A percentile compares a stretch with the other conserved stretches of the same genome.
Conservation (phyloP, 2,329 filamentous ascomycete genomes). For the Podosphaera fusca region DNA sequence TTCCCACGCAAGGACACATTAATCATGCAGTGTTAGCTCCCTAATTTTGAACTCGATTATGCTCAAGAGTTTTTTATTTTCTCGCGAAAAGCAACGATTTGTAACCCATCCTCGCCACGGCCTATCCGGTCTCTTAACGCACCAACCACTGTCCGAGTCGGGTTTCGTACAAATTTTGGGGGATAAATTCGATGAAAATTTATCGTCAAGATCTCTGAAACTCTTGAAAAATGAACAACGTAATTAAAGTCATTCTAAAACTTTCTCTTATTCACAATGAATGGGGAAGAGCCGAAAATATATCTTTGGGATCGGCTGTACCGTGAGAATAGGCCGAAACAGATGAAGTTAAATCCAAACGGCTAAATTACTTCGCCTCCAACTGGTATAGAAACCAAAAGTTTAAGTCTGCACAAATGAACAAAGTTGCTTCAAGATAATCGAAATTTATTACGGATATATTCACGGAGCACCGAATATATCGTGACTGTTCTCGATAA, state of each 20-base stretch:
- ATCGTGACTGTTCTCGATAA: slow-evolving; percentile 70
- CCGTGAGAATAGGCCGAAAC: too few species aligned
- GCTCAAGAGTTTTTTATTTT: background rate
- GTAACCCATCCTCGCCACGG: too few species aligned
- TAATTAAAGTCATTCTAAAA: too few species aligned
- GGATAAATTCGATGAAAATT: background rate
- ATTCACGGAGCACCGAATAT: slow-evolving; percentile 33
- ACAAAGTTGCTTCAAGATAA: background rate
- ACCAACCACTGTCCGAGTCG: too few species aligned
- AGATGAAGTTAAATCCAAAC: too few species aligned
- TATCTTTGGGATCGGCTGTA: too few species aligned
- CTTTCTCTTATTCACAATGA: too few species aligned
- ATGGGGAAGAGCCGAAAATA: too few species aligned
- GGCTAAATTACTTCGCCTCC: background rate
- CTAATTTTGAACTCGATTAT: background rate
- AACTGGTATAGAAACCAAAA: background rate
- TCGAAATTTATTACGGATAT: background rate
- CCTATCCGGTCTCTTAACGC: too few species aligned
- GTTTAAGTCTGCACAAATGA: background rate
- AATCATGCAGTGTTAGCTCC: background rate
- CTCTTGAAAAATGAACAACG: background rate
- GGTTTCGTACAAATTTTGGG: too few species aligned
- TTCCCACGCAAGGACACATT: background rate
- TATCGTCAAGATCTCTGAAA: background rate
- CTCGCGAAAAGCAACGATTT: too few species aligned